Evolutionary conservation across 805 yeast species (phyloP).

Genomic region (Spathaspora passalidarum): DNA sequence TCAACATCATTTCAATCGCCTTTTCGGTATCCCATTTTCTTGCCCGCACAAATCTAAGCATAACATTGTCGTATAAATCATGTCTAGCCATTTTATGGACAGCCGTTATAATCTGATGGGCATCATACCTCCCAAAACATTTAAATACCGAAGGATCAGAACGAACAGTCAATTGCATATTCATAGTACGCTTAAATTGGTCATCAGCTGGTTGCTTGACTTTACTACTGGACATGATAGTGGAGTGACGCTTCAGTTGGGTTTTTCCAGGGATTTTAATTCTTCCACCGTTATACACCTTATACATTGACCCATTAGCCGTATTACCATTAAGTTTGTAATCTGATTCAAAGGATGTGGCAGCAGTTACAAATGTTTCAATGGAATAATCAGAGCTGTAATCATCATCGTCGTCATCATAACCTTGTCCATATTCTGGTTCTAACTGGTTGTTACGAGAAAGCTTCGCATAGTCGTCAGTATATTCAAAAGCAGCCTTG

Average conservation of each 20-base stretch:
- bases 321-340: neutral
- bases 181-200: neutral
- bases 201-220: neutral
- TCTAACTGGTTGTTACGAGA: conserved; percentile 10
- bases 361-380: conserved; percentile 33
- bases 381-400: conserved; percentile 22
- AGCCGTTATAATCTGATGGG: conserved; percentile 50
- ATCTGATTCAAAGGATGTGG: conserved; percentile 17
- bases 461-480: conserved; percentile 19
- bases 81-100: conserved; percentile 44
- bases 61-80: conserved; percentile 77
- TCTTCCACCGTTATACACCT: conserved; percentile 7
- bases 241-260: neutral
- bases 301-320: neutral
- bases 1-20: conserved; percentile 67
- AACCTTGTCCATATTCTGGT: neutral
- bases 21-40: conserved; percentile 79
- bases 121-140: conserved; percentile 49
- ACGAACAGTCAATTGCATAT: neutral
- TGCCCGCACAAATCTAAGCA: conserved; percentile 79
- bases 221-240: neutral
- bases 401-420: conserved; percentile 13
- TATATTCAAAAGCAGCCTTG: conserved; percentile 13
- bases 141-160: conserved; percentile 14
- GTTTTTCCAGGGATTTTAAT: conserved; percentile 5